Conservation (phyloP, 257 asterid species). For the Solanum gracilifrons region DNA sequence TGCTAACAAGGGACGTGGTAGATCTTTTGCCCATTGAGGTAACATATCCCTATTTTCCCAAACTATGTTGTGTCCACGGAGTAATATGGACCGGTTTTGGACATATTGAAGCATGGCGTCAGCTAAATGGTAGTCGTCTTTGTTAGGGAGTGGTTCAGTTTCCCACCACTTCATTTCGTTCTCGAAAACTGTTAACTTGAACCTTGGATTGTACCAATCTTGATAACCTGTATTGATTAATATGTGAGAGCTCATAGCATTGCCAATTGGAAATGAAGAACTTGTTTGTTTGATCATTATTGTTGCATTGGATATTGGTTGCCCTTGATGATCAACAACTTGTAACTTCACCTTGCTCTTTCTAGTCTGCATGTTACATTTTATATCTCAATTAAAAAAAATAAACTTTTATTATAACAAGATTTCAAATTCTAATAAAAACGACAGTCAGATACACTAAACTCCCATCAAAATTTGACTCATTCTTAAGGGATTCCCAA, state of each 20-base stretch:
- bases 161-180: slow-evolving; percentile 12
- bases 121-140: not conserved
- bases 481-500: not conserved
- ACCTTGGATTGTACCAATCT: slow-evolving; percentile 23
- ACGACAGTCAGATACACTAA: not conserved
- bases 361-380: slow-evolving; percentile 18
- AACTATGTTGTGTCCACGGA: slow-evolving; percentile 25
- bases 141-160: not conserved
- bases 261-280: slow-evolving; percentile 25
- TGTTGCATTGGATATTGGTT: slow-evolving; percentile 18
- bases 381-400: not conserved
- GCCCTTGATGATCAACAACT: slow-evolving; percentile 19
- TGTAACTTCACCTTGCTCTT: slow-evolving; percentile 29
- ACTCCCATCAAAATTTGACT: not conserved
- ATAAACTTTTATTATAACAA: not conserved
- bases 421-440: not conserved
- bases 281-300: slow-evolving; percentile 26
- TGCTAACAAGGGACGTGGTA: not conserved
- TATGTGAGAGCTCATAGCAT: slow-evolving; percentile 35
- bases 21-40: slow-evolving; percentile 1
- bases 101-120: slow-evolving; percentile 14
- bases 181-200: slow-evolving; percentile 19
- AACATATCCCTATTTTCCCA: slow-evolving; percentile 3
- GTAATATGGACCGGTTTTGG: not conserved
- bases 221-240: slow-evolving; percentile 22